Conservation (phyloP, 495 filamentous ascomycete genomes). For the Tuber aestivum region DNA sequence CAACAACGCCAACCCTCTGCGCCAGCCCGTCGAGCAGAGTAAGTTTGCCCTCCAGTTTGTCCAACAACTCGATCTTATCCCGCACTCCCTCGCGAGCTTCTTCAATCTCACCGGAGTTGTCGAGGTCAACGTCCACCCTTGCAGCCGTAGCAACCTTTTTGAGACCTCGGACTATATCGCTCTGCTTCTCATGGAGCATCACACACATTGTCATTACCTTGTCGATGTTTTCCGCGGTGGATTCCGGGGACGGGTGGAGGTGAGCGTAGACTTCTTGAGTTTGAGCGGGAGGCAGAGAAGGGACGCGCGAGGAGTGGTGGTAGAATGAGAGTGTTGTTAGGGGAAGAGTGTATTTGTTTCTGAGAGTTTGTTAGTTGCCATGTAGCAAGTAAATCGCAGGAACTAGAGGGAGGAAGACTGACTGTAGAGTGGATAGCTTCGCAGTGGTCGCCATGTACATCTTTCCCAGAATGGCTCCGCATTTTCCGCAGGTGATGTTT, state of each 20-base stretch:
- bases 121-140: constrained; percentile 24
- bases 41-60: constrained; percentile 8
- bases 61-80: constrained; percentile 24
- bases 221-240: constrained; percentile 25
- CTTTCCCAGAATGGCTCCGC: constrained; percentile 25
- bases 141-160: constrained; percentile 16
- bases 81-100: constrained; percentile 7
- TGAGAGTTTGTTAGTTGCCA: background rate
- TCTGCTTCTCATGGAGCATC: constrained; percentile 33
- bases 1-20: background rate
- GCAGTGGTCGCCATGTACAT: constrained; percentile 36
- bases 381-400: background rate
- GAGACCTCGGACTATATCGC: constrained; percentile 28
- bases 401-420: background rate
- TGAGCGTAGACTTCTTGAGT: constrained; percentile 33
- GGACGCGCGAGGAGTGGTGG: constrained; percentile 23
- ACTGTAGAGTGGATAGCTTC: constrained; percentile 35
- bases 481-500: constrained; percentile 35
- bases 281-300: constrained; percentile 31
- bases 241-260: constrained; percentile 26
- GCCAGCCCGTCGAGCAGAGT: background rate
- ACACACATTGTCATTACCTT: constrained; percentile 32
- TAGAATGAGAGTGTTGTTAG: constrained; percentile 30
- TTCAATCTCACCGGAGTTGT: constrained; percentile 11
- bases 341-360: constrained; percentile 25